These are phyloP conservation scores for Staphylotrichum longicolle DNA, from an alignment of 495 filamentous ascomycete genomes.

Conservation along the genomic window DNA sequence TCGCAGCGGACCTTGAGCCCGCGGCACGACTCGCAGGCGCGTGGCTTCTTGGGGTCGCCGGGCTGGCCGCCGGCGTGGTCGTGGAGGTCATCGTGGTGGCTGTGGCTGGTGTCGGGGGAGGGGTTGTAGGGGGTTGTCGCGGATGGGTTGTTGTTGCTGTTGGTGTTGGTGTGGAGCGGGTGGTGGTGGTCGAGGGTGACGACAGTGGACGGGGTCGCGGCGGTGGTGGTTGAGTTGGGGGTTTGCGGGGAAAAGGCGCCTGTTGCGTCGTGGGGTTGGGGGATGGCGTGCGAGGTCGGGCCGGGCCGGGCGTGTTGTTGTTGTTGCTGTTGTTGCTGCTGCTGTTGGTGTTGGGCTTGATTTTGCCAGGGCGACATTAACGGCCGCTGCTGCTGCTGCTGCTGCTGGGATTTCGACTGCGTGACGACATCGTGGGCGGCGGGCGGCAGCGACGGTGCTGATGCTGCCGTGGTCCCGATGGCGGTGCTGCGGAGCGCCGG, in stretches of 20 bases:
- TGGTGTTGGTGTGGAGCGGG: slow-evolving; percentile 2
- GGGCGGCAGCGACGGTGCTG: not conserved
- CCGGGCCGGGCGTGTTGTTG: not conserved
- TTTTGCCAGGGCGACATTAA: slow-evolving; percentile 1
- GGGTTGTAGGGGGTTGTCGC: not conserved
- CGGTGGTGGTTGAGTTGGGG: slow-evolving; percentile 10
- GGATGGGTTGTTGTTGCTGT: slow-evolving; percentile 1
- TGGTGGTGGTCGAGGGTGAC: not conserved
- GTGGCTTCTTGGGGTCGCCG: slow-evolving; percentile 64
- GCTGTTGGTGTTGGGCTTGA: slow-evolving; percentile 12
- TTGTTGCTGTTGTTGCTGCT: slow-evolving; percentile 9
- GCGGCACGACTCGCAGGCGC: slow-evolving; percentile 92
- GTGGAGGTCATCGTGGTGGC: not conserved
- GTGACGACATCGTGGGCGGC: not conserved
- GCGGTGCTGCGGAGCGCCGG: slow-evolving; percentile 16
- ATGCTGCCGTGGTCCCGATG: not conserved
- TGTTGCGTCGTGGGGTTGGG: not conserved
- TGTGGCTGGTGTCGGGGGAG: not conserved
- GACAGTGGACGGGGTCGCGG: slow-evolving; percentile 1
- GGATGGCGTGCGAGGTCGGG: not conserved
- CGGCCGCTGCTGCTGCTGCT: not conserved
- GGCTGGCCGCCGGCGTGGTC: slow-evolving; percentile 35
- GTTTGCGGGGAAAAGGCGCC: slow-evolving; percentile 21
- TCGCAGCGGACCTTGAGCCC: slow-evolving; percentile 90
- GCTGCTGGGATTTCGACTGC: not conserved